Conservation (phyloP, 169 alveolate species). For the Babesia gibsoni region DNA sequence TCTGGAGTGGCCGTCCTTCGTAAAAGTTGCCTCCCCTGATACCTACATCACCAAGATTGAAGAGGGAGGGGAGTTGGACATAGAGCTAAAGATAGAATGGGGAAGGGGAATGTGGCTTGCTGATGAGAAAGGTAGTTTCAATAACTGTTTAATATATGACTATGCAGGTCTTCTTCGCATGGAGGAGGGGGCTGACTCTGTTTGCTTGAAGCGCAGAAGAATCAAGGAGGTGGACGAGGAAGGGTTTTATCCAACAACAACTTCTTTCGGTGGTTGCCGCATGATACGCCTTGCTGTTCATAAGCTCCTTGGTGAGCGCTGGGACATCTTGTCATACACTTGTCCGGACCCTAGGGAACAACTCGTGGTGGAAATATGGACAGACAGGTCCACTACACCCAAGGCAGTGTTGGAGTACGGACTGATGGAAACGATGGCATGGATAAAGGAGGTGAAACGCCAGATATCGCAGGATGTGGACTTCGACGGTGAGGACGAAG, state of each 20-base stretch:
- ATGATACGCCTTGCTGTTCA: slow-evolving; percentile 85
- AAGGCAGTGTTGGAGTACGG: slow-evolving; percentile 55
- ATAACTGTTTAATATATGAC: neutral
- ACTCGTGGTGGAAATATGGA: slow-evolving; percentile 81
- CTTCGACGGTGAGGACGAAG: slow-evolving; percentile 62
- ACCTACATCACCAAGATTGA: slow-evolving; percentile 73
- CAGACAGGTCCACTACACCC: slow-evolving; percentile 64
- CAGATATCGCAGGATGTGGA: slow-evolving; percentile 60
- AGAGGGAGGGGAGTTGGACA: slow-evolving; percentile 72
- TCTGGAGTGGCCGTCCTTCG: slow-evolving; percentile 75
- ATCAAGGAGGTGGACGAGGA: slow-evolving; percentile 72
- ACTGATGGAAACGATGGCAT: slow-evolving; percentile 40
- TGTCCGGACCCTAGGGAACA: slow-evolving; percentile 82
- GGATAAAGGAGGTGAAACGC: slow-evolving; percentile 54
- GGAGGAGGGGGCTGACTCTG: slow-evolving; percentile 76
- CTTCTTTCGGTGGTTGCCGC: slow-evolving; percentile 80
- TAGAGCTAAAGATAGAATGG: slow-evolving; percentile 80
- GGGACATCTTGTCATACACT: slow-evolving; percentile 69
- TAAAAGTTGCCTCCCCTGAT: slow-evolving; percentile 67
- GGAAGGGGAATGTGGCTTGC: slow-evolving; percentile 79
- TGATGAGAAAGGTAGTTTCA: slow-evolving; percentile 51
- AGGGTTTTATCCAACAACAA: slow-evolving; percentile 72
- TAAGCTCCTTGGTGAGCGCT: slow-evolving; percentile 77
- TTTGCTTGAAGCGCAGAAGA: slow-evolving; percentile 72
- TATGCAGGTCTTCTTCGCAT: slow-evolving; percentile 69